Evolutionary conservation across 345 rosid genomes (phyloP), one percentile per base, ranked within the genome.

Genomic region (Sapria himalayana): DNA sequence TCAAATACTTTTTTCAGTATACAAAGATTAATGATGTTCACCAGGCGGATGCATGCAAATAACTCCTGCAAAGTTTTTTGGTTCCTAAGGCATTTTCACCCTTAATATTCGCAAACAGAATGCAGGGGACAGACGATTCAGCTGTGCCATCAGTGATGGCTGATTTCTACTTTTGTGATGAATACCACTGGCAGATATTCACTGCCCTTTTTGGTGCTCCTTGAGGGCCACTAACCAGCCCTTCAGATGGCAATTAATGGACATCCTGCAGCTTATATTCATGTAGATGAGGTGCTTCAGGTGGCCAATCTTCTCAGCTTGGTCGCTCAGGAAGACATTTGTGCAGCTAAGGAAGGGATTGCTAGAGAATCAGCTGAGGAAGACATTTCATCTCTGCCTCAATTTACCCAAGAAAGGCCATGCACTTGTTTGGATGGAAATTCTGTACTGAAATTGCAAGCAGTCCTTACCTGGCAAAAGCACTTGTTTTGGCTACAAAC

Each of bases 361-460:
- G 94, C 98, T 51, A 74, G 95, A 56, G 98, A 82, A 72, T 94
- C 95, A 54, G 98, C 72, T 89, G 61, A 94, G 82, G 59, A 61
- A 81, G 60, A 94, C 98, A 37, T 89, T 72, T 65, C 94, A 82
- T 69, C 72, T 82, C 24, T 79, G 94, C 63, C 73, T 76, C 59
- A 70, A 51, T 63, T 67, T 89, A 54, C 63, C 78, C 19, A 89
- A 58, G 53, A 82, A 89, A 49, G 98, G 98, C 39, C 91, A 89
- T 51, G 98, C 91, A 63, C 70, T 58, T 14, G 58, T 82, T 62
- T 89, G 98, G n/a, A n/a, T n/a, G n/a, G 98, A 94, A 89, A 60
- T 66, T 89, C 55, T 78, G 86, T 71, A 84, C 91, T 57, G 95
- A 94, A 62, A 79, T 89, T 48, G 98, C 95, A 34, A 84, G 91